phyloP scores from a whole-genome alignment of 1,284 basidiomycete genomes.

The Fomes fomentarius region DNA sequence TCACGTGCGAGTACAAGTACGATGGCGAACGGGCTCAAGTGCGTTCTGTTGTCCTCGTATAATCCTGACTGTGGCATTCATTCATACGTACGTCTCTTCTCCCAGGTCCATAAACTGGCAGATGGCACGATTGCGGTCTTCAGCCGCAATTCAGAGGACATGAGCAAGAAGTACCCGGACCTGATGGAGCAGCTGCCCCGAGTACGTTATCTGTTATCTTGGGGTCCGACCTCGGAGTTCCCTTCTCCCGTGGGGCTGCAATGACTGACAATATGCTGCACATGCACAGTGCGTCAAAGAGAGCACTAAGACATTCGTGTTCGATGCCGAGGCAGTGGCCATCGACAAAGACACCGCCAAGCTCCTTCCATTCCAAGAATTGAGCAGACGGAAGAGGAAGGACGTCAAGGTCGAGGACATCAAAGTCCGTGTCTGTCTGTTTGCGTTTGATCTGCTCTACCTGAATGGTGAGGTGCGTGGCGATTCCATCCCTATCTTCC shows the following conservation, averaged over 20 bases:
- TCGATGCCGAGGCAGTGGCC: conserved; percentile 97
- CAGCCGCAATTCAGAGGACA: conserved; percentile 98
- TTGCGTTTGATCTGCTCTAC: conserved; percentile 94
- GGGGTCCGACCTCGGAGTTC: too few species aligned
- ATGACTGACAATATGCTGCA: background rate
- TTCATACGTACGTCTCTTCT: too few species aligned
- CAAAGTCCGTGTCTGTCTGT: conserved; percentile 93
- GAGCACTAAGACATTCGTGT: conserved; percentile 83
- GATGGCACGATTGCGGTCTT: conserved; percentile 88
- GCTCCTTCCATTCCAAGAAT: conserved; percentile 96
- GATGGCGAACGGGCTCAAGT: conserved; percentile 98
- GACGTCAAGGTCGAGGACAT: conserved; percentile 97
- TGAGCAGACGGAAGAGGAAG: conserved; percentile 94
- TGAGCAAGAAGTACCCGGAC: conserved; percentile 99
- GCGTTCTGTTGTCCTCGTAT: conserved; percentile 15
- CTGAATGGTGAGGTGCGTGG: conserved; percentile 86
- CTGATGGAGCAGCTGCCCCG: conserved; percentile 90
- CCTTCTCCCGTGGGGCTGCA: background rate
- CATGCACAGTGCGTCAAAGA: conserved; percentile 80
- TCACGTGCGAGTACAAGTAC: conserved; percentile 99
- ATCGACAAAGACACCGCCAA: conserved; percentile 86
- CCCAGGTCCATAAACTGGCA: conserved; percentile 82
- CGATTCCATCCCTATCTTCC: background rate
- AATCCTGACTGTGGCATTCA: background rate
- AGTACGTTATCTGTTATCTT: conserved; percentile 62